Percentiles rank a stretch among this genome's conserved stretches.
phyloP scores from a whole-genome alignment of 805 yeast genomes.

The Pichia pseudocactophila region DNA sequence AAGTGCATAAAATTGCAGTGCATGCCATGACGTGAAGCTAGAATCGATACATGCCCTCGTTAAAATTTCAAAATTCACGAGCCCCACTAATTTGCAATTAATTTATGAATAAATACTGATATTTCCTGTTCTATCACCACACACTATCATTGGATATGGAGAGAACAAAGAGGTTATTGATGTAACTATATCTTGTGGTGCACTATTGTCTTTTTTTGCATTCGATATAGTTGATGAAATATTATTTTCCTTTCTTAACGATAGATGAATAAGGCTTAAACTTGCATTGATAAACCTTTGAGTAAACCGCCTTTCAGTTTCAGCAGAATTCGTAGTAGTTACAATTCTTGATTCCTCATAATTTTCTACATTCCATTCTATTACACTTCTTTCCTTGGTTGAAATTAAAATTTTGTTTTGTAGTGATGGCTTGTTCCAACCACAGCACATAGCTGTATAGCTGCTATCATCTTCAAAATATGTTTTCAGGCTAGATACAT shows the following conservation, averaged over 20 bases:
- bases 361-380: conserved; percentile 32
- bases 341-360: conserved; percentile 28
- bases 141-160: conserved; percentile 42
- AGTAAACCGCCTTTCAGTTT: conserved; percentile 7
- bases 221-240: too few species aligned
- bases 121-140: conserved; percentile 60
- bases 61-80: too few species aligned
- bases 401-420: conserved; percentile 13
- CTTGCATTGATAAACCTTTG: conserved; percentile 32
- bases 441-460: conserved; percentile 18
- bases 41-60: too few species aligned
- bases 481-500: conserved; percentile 10
- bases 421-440: not conserved
- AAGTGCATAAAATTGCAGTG: too few species aligned
- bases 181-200: conserved; percentile 6
- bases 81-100: too few species aligned
- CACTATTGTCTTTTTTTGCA: conserved; percentile 12
- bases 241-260: too few species aligned
- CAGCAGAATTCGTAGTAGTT: conserved; percentile 1
- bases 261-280: conserved; percentile 27
- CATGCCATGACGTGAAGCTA: too few species aligned
- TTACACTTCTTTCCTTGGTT: conserved; percentile 17
- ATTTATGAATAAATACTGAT: conserved; percentile 46
- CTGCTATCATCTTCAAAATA: conserved; percentile 16
- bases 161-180: conserved; percentile 1